Evolutionary conservation across 495 filamentous ascomycete genomes (phyloP), one percentile per base, ranked within the genome.

Genomic region (Schizothecium vesticola): DNA sequence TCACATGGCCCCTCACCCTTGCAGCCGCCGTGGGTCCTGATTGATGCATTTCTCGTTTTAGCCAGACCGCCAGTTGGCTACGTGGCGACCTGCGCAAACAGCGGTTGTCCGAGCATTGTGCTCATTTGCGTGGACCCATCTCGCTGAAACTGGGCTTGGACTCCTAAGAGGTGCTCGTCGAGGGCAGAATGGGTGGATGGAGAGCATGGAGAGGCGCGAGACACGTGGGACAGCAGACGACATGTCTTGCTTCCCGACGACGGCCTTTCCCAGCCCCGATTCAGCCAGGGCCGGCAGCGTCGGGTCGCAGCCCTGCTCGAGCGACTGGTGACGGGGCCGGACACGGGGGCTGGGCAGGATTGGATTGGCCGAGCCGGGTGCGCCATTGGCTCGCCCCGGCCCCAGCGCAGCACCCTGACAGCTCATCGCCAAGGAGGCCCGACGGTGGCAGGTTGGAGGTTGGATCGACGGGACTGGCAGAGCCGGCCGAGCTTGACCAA

Each of bases 1-100:
- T 68, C 60, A 61, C 61, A 64, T 64, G 66, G 43, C 56, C 62
- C 56, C 61, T 59, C 67, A 69, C 56, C 33, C 56, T 24, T 65
- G 62, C 56, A 61, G 67, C 61, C 26, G 28, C 22, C 36, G 10
- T 21, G 10, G 3, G 13, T 12, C 33, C 65, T 67, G 65, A 67
- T 67, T 67, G 65, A 55, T 56, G 31, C 11, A 56, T 56, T 6
- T 16, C 43, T n/a, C 25, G 23, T 51, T 59, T 63, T 64, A 58
- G 51, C 60, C 26, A 68, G 51, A 28, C 56, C 33, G 43, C n/a
- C 56, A 51, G 43, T 51, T 51, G 29, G 60, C 60, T 60, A 69
- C 67, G 67, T 69, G 67, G 67, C 63, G 62, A 57, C 26, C 65
- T 51, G 24, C 56, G 65, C 56, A 31, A 59, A 13, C 57, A 28